Base-by-base conservation (phyloP, 176 grass and related monocot species). In the Dendrocalamus sinicus region DNA sequence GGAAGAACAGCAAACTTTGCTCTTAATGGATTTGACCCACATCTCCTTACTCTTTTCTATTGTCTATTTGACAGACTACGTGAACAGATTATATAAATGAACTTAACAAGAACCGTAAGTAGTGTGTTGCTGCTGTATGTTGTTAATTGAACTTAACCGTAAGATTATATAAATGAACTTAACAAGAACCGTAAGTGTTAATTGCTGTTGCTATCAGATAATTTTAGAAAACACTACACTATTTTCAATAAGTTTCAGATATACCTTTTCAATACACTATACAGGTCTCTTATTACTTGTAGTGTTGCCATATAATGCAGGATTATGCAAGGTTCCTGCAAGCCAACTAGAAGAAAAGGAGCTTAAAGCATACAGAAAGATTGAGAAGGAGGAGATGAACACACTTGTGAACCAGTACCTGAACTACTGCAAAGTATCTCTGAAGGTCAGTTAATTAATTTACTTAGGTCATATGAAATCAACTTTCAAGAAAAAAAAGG, bases 371-470 rank as follows among this genome's bases (percentile, higher is more conserved):
- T 81, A 61, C 57, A 91, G 95, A 58, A 23, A 65, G 14, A 41
- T 81, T 73, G 95, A 97, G 77, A 87, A 67, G 81, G 41, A 81
- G 44, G 91, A 91, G 63, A 92, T 89, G 90, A 51, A 86, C 37
- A 46, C 63, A 84, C 79, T 78, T 72, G 9, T 97, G 4, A 82
- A 91, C 50, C 65, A 82, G 37, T 92, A 92, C 54, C 10, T 88
- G 12, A 62, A 39, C 22, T 73, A 83, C 22, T 97, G 95, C 72
- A 72, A 12, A 48, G 30, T 20, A 43, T 45, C 8, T 20, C 74
- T 89, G 20, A 91, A 92, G 75, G 89, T 82, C 22, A 40, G 59
- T 81, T 55, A 45, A 65, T 20, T 53, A 75, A 17, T 84, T 85
- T 22, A 81, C 41, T 39, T 52, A 52, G 28, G 26, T 5, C 62